Evolutionary conservation across 139 green algal genomes (phyloP), one percentile per base, ranked within the genome.

Genomic region (Micromonas pusilla): DNA sequence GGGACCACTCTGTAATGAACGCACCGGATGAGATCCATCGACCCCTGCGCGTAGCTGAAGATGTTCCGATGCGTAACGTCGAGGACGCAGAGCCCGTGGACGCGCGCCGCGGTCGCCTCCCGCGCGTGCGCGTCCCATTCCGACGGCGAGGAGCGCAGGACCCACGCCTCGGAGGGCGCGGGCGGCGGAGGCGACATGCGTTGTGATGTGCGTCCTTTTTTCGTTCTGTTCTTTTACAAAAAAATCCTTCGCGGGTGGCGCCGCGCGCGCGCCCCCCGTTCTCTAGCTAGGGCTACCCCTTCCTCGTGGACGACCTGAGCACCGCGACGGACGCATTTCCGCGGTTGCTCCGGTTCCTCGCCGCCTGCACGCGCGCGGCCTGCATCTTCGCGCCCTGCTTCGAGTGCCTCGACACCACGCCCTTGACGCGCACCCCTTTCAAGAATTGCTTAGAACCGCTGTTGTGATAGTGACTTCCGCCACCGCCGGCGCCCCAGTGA

Each of bases 21-120:
- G n/a, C n/a, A n/a, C n/a, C 65, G 65, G 38, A 20, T 5, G 38
- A 72, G 13, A 3, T 21, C 65, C 26, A 52, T 38, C 28, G 30
- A 37, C 45, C 70, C n/a, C 70, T 76, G 39, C 3, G 31, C 36
- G 34, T 33, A 66, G 16, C 20, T 62, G 23, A 65, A 63, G 70
- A 76, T 76, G 70, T 76, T 76, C 9, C 19, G 25, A 9, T 20
- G 23, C 23, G 5, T 54, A 3, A 63, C 70, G 70, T 76, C 70
- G 52, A 76, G 70, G 23, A 64, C 34, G 34, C 70, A 76, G 13
- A 6, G 5, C 33, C 66, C 66, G 16, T 3, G 13, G 16, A 74
- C 26, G 19, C 19, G 66, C 33, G 23, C 66, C 25, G 6, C 3
- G 5, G n/a, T n/a, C n/a, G n/a, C n/a, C n/a, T n/a, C n/a, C n/a